Evolutionary conservation across 331 rosid genomes (phyloP), one percentile per base, ranked within the genome.

Genomic region (Malus hybrid): DNA sequence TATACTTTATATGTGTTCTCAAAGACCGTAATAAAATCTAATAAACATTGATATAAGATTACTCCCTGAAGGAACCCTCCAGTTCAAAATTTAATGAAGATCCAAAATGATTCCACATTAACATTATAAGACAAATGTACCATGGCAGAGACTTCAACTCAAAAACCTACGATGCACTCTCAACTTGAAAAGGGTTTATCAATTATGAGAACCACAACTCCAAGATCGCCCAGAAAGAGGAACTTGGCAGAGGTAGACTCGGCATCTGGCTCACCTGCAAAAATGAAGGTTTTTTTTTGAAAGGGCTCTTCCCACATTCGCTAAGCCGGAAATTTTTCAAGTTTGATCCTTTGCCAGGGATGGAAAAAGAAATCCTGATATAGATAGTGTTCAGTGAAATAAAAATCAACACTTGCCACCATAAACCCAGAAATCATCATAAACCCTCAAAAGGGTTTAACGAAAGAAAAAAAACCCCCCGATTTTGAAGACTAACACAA

Each of bases 371-470:
- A 32, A 32, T 32, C 34, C 34, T 32, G 34, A 32, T 32, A 4
- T 32, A 32, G 34, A 32, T 32, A 32, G 34, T 32, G 34, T 32
- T 32, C 34, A 32, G 34, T 32, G 9, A 22, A 32, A 56, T 28
- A 28, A 48, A 68, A 22, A 18, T 15, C n/a, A 69, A 20, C 27
- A 14, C 42, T 69, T 10, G 22, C 5, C 32, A 59, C 56, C 57
- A 6, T 2, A 56, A 74, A 69, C 66, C 19, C 60, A 63, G n/a
- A 24, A 54, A 54, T 32, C 73, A 70, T 56, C 63, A 54, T 64
- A 62, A 76, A 55, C 75, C 61, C 70, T 66, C 4, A 4, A 18
- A 70, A 76, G 73, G 79, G 71, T 68, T 61, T 68, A 56, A 46
- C 78, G 10, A 24, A 24, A 24, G 29, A 2, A 39, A 39, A 39